Percentiles rank a stretch among this genome's conserved stretches.
These are phyloP conservation scores for Penicillium sp. DNA, from an alignment of 2,329 filamentous ascomycete species.

Conservation along the genomic window DNA sequence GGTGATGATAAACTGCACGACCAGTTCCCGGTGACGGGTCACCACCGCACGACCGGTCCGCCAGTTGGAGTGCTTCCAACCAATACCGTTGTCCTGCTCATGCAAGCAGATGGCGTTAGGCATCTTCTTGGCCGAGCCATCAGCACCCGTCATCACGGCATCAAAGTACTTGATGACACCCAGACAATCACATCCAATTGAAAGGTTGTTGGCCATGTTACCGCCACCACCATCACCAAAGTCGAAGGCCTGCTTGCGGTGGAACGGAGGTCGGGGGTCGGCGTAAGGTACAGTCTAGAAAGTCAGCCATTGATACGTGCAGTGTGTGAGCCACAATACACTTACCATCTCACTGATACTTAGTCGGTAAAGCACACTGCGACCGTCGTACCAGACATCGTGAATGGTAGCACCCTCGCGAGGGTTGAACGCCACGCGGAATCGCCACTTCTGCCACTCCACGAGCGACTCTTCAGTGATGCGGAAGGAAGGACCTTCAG, in stretches of 20 bases:
- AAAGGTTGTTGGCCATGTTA: slow-evolving; percentile 59
- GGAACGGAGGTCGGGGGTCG: slow-evolving; percentile 57
- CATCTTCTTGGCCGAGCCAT: slow-evolving; percentile 49
- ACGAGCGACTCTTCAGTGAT: slow-evolving; percentile 32
- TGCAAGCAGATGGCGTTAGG: slow-evolving; percentile 58
- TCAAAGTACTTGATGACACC: slow-evolving; percentile 61
- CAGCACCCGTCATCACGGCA: slow-evolving; percentile 44
- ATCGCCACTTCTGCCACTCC: slow-evolving; percentile 61
- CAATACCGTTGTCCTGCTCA: slow-evolving; percentile 58
- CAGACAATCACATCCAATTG: slow-evolving; percentile 41
- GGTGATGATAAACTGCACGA: slow-evolving; percentile 58
- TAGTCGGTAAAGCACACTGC: slow-evolving; percentile 58
- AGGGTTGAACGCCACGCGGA: slow-evolving; percentile 51
- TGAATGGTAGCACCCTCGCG: slow-evolving; percentile 63
- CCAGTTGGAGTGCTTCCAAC: slow-evolving; percentile 63
- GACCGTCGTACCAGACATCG: slow-evolving; percentile 58
- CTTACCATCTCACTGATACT: slow-evolving; percentile 59
- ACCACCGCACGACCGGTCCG: slow-evolving; percentile 55
- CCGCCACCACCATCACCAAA: slow-evolving; percentile 62
- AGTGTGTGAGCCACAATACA: neutral
- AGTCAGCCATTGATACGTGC: too few relatives aligned
- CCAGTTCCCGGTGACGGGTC: slow-evolving; percentile 52
- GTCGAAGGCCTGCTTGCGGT: slow-evolving; percentile 64
- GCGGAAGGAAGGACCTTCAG: slow-evolving; percentile 58
- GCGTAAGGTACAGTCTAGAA: slow-evolving; percentile 51